phyloP scores from a whole-genome alignment of 148 eudicot species.

The Pharnaceum exiguum region DNA sequence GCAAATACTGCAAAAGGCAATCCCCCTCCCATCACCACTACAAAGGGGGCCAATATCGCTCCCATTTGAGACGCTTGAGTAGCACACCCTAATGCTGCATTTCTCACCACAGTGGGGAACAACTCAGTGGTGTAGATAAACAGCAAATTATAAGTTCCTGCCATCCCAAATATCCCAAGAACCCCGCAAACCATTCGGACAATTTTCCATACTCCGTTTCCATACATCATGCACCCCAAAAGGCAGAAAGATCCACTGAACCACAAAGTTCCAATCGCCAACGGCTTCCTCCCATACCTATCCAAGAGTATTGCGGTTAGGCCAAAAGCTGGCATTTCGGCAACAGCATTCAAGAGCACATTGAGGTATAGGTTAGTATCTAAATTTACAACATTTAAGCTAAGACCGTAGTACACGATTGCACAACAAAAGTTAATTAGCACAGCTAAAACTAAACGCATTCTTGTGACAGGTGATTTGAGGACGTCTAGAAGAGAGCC shows the following conservation, averaged over 20 bases:
- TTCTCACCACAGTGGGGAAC: constrained; percentile 92
- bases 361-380: constrained; percentile 70
- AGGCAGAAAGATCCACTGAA: constrained; percentile 77
- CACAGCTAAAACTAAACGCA: constrained; percentile 54
- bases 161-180: constrained; percentile 84
- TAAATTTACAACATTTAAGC: constrained; percentile 79
- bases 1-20: constrained; percentile 67
- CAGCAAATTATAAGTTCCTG: constrained; percentile 75
- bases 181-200: constrained; percentile 65
- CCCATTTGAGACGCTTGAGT: constrained; percentile 90
- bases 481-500: constrained; percentile 73
- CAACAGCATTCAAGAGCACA: constrained; percentile 59
- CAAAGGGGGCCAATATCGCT: constrained; percentile 76
- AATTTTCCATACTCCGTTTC: constrained; percentile 44
- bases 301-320: constrained; percentile 64
- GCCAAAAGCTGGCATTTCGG: constrained; percentile 80
- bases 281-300: constrained; percentile 63
- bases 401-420: constrained; percentile 76
- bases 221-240: constrained; percentile 40
- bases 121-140: constrained; percentile 75
- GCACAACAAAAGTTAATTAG: constrained; percentile 65
- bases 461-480: constrained; percentile 44
- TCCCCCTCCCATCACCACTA: constrained; percentile 63
- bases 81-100: constrained; percentile 74
- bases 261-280: constrained; percentile 69